These are phyloP conservation scores for Ramaria rubella DNA, from an alignment of 768 basidiomycete species.

Conservation along the genomic window DNA sequence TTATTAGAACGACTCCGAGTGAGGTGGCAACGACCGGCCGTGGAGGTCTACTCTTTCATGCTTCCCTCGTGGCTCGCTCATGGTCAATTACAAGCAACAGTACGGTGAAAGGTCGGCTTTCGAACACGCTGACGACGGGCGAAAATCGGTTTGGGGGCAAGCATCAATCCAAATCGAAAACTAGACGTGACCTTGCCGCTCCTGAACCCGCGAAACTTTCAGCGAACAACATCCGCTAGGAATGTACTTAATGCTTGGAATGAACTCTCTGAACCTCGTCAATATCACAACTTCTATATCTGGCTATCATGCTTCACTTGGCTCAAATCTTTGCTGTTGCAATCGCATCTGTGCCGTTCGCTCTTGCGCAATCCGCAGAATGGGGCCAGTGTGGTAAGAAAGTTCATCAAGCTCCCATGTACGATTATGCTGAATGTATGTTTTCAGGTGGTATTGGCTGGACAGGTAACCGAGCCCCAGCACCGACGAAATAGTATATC, in stretches of 20 bases:
- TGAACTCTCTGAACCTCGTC: background rate
- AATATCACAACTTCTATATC: background rate
- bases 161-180: background rate
- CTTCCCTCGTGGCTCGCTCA: too few relatives aligned
- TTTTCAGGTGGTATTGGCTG: constrained; percentile 31
- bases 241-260: background rate
- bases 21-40: too few relatives aligned
- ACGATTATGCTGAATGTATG: background rate
- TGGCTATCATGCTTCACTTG: background rate
- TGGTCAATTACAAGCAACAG: too few relatives aligned
- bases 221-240: background rate
- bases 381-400: constrained; percentile 24
- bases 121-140: background rate
- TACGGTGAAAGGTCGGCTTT: background rate
- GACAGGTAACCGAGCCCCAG: constrained; percentile 15
- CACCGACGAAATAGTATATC: background rate
- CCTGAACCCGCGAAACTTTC: background rate
- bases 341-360: constrained; percentile 12
- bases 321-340: background rate
- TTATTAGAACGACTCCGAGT: too few relatives aligned
- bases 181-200: background rate
- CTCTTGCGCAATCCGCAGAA: constrained; percentile 19
- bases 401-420: background rate
- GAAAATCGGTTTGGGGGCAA: constrained; percentile 1
- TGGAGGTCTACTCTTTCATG: too few relatives aligned